Evolutionary conservation across 208 protist species (phyloP), one percentile per base, ranked within the genome.

Genomic region (Trypanosoma platydactyli): DNA sequence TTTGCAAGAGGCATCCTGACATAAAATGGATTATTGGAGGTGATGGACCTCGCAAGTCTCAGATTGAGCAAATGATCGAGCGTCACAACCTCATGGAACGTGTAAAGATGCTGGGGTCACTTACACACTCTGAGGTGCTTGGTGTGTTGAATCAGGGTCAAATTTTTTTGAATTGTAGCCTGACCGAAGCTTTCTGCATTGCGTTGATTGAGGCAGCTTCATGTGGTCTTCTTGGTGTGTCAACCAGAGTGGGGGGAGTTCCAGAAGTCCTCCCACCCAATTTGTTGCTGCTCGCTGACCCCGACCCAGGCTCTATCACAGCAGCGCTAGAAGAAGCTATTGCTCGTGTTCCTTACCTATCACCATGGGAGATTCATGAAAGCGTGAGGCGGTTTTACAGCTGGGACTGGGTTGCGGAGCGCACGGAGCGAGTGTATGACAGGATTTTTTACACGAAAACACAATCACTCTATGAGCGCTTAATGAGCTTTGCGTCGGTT

Each of bases 171-270:
- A 99, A 99, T 79, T 98, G 90, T 52, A 98, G 95, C 48, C 71
- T 99, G 27, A 99, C 98, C 0, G 98, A 99, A 70, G 98, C 98
- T 5, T 99, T 99, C 64, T 99, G 98, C 76, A 99, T 99, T 70
- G 98, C 98, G 0, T 97, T 99, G 54, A 90, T 99, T 25, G 98
- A 99, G 72, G 98, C 98, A 11, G 94, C 96, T 0, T 88, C 81
- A 27, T 98, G 94, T 66, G 98, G 98, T 3, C 80, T 98, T 1
- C 75, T 98, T 6, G 90, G 97, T 24, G 96, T 98, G 3, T 97
- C 89, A n/a, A 99, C 98, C 1, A 80, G 88, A 40, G 98, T 99
- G 3, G 98, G 98, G 42, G 98, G 98, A 52, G 92, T 99, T 24
- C 97, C 97, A 11, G 98, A 99, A 68, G 97, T 99, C 9, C 83